Base-by-base conservation (phyloP, 2,329 filamentous ascomycete species). In the Arthroderma sp. region DNA sequence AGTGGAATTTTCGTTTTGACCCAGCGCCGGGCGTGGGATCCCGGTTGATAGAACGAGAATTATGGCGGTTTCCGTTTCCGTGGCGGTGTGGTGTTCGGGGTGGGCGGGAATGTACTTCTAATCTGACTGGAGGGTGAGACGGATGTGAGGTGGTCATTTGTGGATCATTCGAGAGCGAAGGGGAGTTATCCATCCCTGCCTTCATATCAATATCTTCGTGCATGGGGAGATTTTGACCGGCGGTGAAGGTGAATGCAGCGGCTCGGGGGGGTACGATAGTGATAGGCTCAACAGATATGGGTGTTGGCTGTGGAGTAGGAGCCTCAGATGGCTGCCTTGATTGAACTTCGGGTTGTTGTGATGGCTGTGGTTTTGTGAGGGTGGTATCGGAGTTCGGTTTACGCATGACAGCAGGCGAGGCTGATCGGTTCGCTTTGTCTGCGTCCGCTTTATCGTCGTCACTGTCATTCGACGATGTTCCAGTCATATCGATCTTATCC, bases 1-100 rank as follows among this genome's bases (percentile, higher is more conserved):
- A 72, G 17, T 71, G 69, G 54, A 73, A 66, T 64, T 76, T 77
- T 58, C 76, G 69, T 66, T 78, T 78, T 6, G 74, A 74, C 4
- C 76, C 75, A 5, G 76, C 59, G 3, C 66, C 68, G 8, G 71
- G 63, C 1, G 70, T 69, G 3, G 73, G 61, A 39, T 74, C 70
- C 58, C 73, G 68, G 35, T 67, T 67, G 1, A 73, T 65, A 54
- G 68, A 63, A 57, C 74, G 70, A 54, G 67, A 59, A 37, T 65
- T 71, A 35, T 71, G 63, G 38, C 74, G 70, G 47, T 66, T 63
- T n/a, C 66, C 60, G 57, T 68, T 72, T 63, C 66, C 70, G 60
- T 70, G 69, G 37, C 74, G 70, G 57, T 71, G 68, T 53, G 69
- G 69, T 47, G 69, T 67, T 59, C 74, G 70, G 23, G 68, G 59